phyloP scores from a whole-genome alignment of 352 stramenopile genomes.

The Peronospora belbahrii region DNA sequence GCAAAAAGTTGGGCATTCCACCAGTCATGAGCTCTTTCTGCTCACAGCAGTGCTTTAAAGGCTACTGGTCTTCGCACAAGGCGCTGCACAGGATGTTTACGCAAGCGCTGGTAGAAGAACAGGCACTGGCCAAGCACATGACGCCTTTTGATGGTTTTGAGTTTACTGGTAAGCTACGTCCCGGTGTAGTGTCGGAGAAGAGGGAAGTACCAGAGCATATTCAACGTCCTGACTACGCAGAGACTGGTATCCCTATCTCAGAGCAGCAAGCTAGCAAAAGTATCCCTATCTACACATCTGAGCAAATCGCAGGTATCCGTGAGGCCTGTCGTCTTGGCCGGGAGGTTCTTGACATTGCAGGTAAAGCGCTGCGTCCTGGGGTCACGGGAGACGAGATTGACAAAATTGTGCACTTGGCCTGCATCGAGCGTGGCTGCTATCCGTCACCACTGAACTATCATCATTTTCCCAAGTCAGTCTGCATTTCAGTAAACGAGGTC shows the following conservation, averaged over 20 bases:
- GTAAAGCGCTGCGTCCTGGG: slow-evolving; percentile 76
- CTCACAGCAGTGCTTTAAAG: slow-evolving; percentile 95
- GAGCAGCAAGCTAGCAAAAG: slow-evolving; percentile 54
- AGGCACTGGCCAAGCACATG: slow-evolving; percentile 5
- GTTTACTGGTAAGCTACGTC: slow-evolving; percentile 83
- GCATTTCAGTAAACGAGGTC: slow-evolving; percentile 90
- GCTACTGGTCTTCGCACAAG: slow-evolving; percentile 94
- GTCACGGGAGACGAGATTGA: slow-evolving; percentile 97
- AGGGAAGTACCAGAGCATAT: slow-evolving; percentile 73
- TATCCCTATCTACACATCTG: slow-evolving; percentile 90
- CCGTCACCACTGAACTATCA: slow-evolving; percentile 97
- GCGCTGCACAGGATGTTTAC: slow-evolving; percentile 93
- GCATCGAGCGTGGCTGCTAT: slow-evolving; percentile 90
- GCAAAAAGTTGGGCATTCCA: slow-evolving; percentile 87
- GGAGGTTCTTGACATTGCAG: slow-evolving; percentile 95
- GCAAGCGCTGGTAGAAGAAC: slow-evolving; percentile 29
- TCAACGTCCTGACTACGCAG: slow-evolving; percentile 86
- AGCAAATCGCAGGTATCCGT: slow-evolving; percentile 93
- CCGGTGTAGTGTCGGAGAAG: slow-evolving; percentile 70
- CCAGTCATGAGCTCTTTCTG: slow-evolving; percentile 87
- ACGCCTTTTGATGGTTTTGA: slow-evolving; percentile 61
- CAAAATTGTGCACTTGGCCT: slow-evolving; percentile 90
- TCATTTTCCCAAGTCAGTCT: slow-evolving; percentile 94
- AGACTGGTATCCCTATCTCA: slow-evolving; percentile 64
- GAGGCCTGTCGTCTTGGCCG: slow-evolving; percentile 80